phyloP scores from a whole-genome alignment of 352 stramenopile species.

The Pythium folliculosum region DNA sequence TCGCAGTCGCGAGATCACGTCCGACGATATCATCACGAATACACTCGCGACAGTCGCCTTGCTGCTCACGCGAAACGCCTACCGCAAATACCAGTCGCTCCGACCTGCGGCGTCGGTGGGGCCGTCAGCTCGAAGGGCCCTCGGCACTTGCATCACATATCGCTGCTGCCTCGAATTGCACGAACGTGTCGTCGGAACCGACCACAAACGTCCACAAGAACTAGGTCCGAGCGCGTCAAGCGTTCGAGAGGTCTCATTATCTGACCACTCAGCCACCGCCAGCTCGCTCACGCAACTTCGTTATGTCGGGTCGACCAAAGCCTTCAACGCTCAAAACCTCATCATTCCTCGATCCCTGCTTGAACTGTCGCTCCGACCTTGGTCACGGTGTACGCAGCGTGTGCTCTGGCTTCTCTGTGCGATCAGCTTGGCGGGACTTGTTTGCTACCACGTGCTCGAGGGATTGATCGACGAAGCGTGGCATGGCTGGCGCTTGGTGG shows the following conservation, averaged over 20 bases:
- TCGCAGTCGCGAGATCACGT: not conserved
- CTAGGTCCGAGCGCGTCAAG: no score
- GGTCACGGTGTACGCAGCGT: not conserved
- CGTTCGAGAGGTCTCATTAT: not conserved
- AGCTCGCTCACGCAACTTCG: not conserved
- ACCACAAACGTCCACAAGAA: not conserved
- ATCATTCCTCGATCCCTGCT: not conserved
- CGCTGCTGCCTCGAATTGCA: constrained; percentile 2
- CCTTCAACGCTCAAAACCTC: not conserved
- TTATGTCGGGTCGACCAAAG: not conserved
- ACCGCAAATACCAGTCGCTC: constrained; percentile 1
- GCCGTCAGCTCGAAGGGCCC: not conserved
- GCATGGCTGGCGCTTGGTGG: not conserved
- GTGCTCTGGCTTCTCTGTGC: not conserved
- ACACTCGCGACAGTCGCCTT: not conserved
- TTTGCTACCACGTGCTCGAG: not conserved
- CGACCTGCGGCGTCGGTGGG: not conserved
- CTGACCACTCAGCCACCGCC: no score
- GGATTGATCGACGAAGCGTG: not conserved
- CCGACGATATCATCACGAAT: not conserved
- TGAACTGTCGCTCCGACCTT: not conserved
- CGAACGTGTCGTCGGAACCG: no score
- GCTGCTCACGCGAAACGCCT: not conserved
- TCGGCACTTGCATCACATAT: constrained; percentile 1
- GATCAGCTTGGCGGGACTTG: not conserved